These are phyloP conservation scores for Butyriboletus loyo DNA, from an alignment of 768 basidiomycete species.

Conservation along the genomic window DNA sequence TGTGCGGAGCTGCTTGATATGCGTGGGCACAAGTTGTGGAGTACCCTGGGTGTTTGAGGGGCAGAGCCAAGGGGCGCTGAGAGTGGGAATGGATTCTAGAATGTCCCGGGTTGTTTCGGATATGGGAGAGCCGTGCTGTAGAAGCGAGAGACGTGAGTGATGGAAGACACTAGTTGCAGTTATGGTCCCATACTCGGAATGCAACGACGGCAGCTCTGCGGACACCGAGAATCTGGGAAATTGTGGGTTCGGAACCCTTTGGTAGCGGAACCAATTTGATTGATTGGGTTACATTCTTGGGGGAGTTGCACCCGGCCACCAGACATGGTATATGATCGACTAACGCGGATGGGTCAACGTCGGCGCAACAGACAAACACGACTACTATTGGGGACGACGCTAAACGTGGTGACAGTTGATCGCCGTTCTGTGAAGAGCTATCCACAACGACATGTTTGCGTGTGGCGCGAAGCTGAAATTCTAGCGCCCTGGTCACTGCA, in stretches of 20 bases:
- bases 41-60: slow-evolving; percentile 14
- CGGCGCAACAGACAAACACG: slow-evolving; percentile 71
- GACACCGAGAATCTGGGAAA: slow-evolving; percentile 64
- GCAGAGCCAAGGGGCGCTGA: slow-evolving; percentile 66
- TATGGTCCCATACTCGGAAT: slow-evolving; percentile 51
- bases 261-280: slow-evolving; percentile 65
- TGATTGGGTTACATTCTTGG: slow-evolving; percentile 22
- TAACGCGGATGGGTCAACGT: slow-evolving; percentile 69
- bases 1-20: slow-evolving; percentile 79
- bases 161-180: neutral
- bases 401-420: neutral
- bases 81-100: slow-evolving; percentile 48
- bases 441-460: slow-evolving; percentile 16
- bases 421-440: neutral
- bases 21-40: slow-evolving; percentile 55
- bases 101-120: slow-evolving; percentile 35
- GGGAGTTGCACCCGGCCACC: slow-evolving; percentile 72
- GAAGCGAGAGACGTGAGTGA: slow-evolving; percentile 2
- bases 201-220: slow-evolving; percentile 65
- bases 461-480: slow-evolving; percentile 45
- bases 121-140: slow-evolving; percentile 43
- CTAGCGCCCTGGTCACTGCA: slow-evolving; percentile 70
- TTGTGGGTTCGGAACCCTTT: slow-evolving; percentile 56
- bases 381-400: slow-evolving; percentile 25
- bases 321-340: slow-evolving; percentile 75